Evolutionary conservation across 257 asterid genomes (phyloP), one percentile per base, ranked within the genome.

Genomic region (Paulownia fortunei): DNA sequence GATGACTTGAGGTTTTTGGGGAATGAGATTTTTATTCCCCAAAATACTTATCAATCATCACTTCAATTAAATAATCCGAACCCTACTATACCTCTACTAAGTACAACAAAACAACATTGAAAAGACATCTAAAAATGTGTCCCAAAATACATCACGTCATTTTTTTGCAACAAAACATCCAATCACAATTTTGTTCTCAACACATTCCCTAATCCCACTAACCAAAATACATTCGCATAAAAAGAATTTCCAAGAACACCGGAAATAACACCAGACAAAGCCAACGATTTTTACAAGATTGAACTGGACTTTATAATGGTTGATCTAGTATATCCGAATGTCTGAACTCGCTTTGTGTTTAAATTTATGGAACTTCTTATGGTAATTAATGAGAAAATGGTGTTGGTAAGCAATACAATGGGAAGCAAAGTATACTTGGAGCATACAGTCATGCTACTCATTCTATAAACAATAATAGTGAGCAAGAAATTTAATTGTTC

Each of bases 231-330:
- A 47, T 1, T 47, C 55, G 3, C 39, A 42, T 61, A n/a, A n/a
- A n/a, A n/a, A n/a, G n/a, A n/a, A n/a, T n/a, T n/a, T n/a, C n/a
- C n/a, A n/a, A n/a, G n/a, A n/a, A n/a, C n/a, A n/a, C n/a, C n/a
- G n/a, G n/a, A n/a, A n/a, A n/a, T n/a, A n/a, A n/a, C n/a, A n/a
- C n/a, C n/a, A n/a, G n/a, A n/a, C n/a, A n/a, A n/a, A n/a, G n/a
- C n/a, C 12, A 73, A n/a, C 26, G 6, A 37, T 26, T 66, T 46
- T 68, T 49, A 69, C 75, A 46, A 59, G 58, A 80, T 63, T 72
- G 65, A 63, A 76, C 78, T 61, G 41, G 54, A 34, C 66, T 76
- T 72, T 4, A 46, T 26, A 68, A 13, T 81, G 56, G 72, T 59
- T 79, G 36, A 61, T 59, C 41, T 73, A 16, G 15, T 26, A 10